phyloP scores from a whole-genome alignment of 148 eudicot genomes.

The Rhododendron mucronatum region DNA sequence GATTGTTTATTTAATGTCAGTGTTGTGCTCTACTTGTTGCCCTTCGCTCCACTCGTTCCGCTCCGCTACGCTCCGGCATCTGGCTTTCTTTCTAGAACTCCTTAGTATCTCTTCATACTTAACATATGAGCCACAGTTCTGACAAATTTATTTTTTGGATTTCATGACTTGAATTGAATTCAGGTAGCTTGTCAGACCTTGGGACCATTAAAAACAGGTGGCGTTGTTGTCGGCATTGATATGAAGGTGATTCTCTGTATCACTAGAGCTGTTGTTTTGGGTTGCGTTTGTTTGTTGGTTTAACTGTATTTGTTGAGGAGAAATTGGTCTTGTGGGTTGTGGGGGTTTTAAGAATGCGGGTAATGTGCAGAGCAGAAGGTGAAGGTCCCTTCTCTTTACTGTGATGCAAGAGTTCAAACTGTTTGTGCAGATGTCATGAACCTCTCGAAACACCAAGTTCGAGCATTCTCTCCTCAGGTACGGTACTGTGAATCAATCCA shows the following conservation, averaged over 20 bases:
- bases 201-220: conserved; percentile 70
- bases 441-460: conserved; percentile 54
- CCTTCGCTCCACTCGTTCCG: too few relatives aligned
- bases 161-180: conserved; percentile 16
- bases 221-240: conserved; percentile 74
- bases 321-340: conserved; percentile 2
- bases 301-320: neutral
- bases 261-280: neutral
- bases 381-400: conserved; percentile 69
- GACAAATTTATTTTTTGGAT: neutral
- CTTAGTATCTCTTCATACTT: too few relatives aligned
- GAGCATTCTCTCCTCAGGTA: conserved; percentile 79
- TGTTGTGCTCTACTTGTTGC: too few relatives aligned
- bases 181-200: conserved; percentile 84
- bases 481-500: neutral
- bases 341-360: conserved; percentile 10
- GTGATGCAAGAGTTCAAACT: conserved; percentile 84
- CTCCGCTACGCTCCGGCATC: too few relatives aligned
- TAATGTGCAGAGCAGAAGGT: conserved; percentile 74
- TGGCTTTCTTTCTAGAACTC: too few relatives aligned
- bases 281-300: neutral
- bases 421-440: conserved; percentile 75
- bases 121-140: too few relatives aligned
- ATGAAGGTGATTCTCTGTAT: conserved; percentile 40
- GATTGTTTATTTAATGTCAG: neutral